Evolutionary conservation across 2,329 filamentous ascomycete genomes (phyloP).

Genomic region (Polychaeton citri): DNA sequence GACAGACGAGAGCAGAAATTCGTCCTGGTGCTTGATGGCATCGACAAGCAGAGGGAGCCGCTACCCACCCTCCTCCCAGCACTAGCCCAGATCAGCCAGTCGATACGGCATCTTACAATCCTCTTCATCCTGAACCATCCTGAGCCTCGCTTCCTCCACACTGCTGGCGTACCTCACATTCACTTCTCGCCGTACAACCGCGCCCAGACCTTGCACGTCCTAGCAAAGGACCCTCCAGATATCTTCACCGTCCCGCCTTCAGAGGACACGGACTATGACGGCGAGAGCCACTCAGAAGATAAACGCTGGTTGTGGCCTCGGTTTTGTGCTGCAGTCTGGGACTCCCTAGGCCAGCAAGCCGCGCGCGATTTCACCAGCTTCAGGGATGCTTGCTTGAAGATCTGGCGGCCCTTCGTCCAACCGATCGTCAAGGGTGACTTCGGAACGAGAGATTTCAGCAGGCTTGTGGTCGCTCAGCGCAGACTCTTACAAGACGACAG

Average conservation of each 20-base stretch:
- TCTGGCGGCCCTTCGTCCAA: conserved; percentile 76
- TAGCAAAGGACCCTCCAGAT: conserved; percentile 43
- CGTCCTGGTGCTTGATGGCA: conserved; percentile 73
- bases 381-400: conserved; percentile 50
- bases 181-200: conserved; percentile 78
- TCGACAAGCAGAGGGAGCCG: conserved; percentile 73
- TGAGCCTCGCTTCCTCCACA: conserved; percentile 54
- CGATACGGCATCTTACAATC: conserved; percentile 62
- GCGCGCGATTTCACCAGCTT: conserved; percentile 68
- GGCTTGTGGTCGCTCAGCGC: conserved; percentile 60
- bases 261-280: conserved; percentile 32
- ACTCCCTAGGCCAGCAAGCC: conserved; percentile 68
- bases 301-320: conserved; percentile 62
- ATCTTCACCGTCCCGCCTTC: conserved; percentile 27
- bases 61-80: conserved; percentile 67
- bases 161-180: conserved; percentile 59
- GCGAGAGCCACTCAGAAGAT: conserved; percentile 38
- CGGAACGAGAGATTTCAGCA: conserved; percentile 67
- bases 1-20: conserved; percentile 44
- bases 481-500: conserved; percentile 59
- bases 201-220: conserved; percentile 62
- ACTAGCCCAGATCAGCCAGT: conserved; percentile 67
- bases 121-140: conserved; percentile 66
- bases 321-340: conserved; percentile 75
- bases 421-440: conserved; percentile 65